Evolutionary conservation across 2,329 filamentous ascomycete genomes (phyloP).

Genomic region (Elsinoe ampelina): DNA sequence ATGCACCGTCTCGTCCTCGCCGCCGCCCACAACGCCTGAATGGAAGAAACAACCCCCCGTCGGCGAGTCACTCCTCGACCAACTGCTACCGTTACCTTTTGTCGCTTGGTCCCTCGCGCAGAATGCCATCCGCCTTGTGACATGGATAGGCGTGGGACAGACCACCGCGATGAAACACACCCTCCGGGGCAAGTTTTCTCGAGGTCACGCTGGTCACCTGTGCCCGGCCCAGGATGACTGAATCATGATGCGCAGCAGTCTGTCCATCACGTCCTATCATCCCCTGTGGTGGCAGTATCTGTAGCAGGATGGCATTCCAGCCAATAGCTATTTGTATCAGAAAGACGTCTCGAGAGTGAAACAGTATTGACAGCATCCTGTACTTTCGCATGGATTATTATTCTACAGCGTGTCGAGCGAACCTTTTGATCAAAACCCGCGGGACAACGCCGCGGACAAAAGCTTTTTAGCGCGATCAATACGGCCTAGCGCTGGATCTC

Average conservation of each 20-base stretch:
- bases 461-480: not conserved
- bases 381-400: not conserved
- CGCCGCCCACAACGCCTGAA: not conserved
- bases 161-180: slow-evolving; percentile 3
- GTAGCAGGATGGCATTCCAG: not conserved
- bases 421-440: not conserved
- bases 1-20: not conserved
- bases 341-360: not conserved
- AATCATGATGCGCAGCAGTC: not conserved
- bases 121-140: no score
- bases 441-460: not conserved
- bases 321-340: not conserved
- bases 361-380: not conserved
- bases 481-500: not conserved
- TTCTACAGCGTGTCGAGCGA: slow-evolving; percentile 1
- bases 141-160: not conserved
- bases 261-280: not conserved
- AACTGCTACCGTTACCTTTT: slow-evolving; percentile 1
- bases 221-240: not conserved
- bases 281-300: not conserved
- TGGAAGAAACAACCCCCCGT: not conserved
- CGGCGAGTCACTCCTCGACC: slow-evolving; percentile 7
- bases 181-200: slow-evolving; percentile 1
- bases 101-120: not conserved
- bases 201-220: not conserved